Evolutionary conservation across 768 basidiomycete genomes (phyloP).

Genomic region (Collybiopsis confluens): DNA sequence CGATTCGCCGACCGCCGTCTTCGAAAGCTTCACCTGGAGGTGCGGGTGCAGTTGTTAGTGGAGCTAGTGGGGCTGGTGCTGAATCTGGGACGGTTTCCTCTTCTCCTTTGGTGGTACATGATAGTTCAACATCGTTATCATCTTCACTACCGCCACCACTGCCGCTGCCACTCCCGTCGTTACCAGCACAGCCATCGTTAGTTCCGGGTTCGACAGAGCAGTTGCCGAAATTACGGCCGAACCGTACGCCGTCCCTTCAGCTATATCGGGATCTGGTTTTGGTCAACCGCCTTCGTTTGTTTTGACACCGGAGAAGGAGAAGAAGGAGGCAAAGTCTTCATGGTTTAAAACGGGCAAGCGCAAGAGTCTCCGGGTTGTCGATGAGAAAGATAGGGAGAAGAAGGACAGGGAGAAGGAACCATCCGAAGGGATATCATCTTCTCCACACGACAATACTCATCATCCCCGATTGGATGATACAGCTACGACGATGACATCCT

Average conservation of each 20-base stretch:
- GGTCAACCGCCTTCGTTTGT: not conserved
- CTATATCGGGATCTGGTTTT: slow-evolving; percentile 37
- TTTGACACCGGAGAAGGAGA: slow-evolving; percentile 2
- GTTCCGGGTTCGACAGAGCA: too few species aligned
- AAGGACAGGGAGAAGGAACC: slow-evolving; percentile 11
- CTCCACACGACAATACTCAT: not conserved
- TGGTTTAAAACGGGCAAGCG: slow-evolving; percentile 48
- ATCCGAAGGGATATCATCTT: too few species aligned
- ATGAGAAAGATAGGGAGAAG: slow-evolving; percentile 30
- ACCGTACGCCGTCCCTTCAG: not conserved
- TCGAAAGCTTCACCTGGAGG: not conserved
- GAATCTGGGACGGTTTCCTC: not conserved
- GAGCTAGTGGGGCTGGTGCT: not conserved
- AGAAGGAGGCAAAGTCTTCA: slow-evolving; percentile 40
- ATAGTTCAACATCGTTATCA: too few species aligned
- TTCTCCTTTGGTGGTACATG: not conserved
- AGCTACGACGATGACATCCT: not conserved
- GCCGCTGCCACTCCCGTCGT: too few species aligned
- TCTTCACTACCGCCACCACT: too few species aligned
- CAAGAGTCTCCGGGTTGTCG: slow-evolving; percentile 39
- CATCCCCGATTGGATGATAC: not conserved
- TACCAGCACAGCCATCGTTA: too few species aligned
- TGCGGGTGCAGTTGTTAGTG: not conserved
- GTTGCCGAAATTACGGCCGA: not conserved
- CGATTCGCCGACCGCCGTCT: slow-evolving; percentile 4